A percentile compares a stretch with the other conserved stretches of the same genome.
phyloP scores from a whole-genome alignment of 257 asterid genomes.

The Fraxinus anomala region DNA sequence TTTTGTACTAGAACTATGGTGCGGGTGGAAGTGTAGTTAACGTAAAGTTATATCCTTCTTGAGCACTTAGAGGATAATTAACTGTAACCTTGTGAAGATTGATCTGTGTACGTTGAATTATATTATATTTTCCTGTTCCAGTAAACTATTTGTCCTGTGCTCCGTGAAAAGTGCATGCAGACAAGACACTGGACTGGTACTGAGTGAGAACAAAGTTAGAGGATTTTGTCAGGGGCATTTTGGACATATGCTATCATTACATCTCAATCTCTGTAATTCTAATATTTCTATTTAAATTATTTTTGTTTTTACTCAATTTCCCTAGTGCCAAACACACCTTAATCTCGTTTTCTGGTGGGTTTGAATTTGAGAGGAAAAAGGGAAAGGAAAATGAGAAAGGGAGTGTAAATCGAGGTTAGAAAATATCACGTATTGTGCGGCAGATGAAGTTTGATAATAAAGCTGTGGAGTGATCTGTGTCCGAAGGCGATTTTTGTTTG shows the following conservation, averaged over 20 bases:
- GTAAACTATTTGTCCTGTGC: slow-evolving; percentile 41
- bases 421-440: slow-evolving; percentile 62
- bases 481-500: slow-evolving; percentile 43
- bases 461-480: slow-evolving; percentile 7
- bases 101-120: no score
- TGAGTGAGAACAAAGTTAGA: slow-evolving; percentile 30
- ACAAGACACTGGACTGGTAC: slow-evolving; percentile 29
- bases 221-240: slow-evolving; percentile 40
- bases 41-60: neutral
- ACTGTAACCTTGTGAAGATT: no score
- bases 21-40: neutral
- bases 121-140: neutral
- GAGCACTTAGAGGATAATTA: no score
- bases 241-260: slow-evolving; percentile 22
- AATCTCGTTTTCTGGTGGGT: neutral
- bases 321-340: neutral
- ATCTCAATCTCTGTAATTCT: neutral
- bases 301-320: neutral
- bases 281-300: no score
- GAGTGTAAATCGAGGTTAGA: slow-evolving; percentile 43
- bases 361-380: neutral
- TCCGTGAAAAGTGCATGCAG: slow-evolving; percentile 29
- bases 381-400: neutral
- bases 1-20: neutral
- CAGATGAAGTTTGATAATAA: slow-evolving; percentile 36